A percentile compares a stretch with the other conserved stretches of the same genome.
phyloP scores from a whole-genome alignment of 2,329 filamentous ascomycete genomes.

The Clonostachys rosea region DNA sequence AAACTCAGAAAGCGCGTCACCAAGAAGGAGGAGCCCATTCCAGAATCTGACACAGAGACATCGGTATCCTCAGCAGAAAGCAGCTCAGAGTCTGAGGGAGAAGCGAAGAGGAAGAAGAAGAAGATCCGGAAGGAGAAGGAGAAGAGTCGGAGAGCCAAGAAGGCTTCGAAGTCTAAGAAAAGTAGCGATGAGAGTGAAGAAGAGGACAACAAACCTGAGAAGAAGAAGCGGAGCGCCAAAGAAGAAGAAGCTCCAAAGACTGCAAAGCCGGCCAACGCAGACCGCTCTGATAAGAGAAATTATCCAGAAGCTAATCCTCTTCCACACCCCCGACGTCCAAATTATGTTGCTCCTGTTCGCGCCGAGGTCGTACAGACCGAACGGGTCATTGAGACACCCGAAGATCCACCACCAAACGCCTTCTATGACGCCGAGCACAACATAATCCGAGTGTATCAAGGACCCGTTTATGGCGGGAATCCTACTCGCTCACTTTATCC shows the following conservation, averaged over 20 bases:
- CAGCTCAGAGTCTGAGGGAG: background rate
- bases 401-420: conserved; percentile 54
- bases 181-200: conserved; percentile 4
- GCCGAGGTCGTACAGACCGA: conserved; percentile 49
- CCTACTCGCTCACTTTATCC: conserved; percentile 39
- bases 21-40: conserved; percentile 2
- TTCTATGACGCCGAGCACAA: conserved; percentile 50
- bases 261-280: conserved; percentile 4
- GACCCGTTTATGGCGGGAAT: conserved; percentile 48
- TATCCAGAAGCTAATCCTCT: conserved; percentile 18
- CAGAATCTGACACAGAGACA: background rate
- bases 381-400: conserved; percentile 44
- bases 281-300: conserved; percentile 5
- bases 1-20: no score
- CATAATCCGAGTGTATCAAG: conserved; percentile 53
- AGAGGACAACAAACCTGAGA: conserved; percentile 6
- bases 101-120: conserved; percentile 4
- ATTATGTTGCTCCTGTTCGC: conserved; percentile 40
- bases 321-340: conserved; percentile 27
- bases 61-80: no score
- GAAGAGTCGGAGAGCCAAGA: background rate
- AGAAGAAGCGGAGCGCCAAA: conserved; percentile 2
- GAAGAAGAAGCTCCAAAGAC: conserved; percentile 2
- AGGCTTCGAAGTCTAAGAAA: conserved; percentile 3
- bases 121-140: conserved; percentile 4